Evolutionary conservation across 2,329 filamentous ascomycete genomes (phyloP).

Genomic region (Pyricularia grisea): DNA sequence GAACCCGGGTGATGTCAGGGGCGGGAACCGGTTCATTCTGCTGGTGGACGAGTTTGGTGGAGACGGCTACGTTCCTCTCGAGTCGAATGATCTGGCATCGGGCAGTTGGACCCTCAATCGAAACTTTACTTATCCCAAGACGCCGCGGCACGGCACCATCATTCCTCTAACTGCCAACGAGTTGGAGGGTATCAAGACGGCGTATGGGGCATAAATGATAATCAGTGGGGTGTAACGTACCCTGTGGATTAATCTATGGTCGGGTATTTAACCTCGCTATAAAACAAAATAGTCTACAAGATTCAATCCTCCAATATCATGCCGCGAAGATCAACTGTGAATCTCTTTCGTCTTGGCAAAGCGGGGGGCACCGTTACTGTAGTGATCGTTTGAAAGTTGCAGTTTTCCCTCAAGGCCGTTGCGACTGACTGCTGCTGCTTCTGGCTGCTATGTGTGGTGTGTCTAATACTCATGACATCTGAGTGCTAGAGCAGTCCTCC

Average conservation of each 20-base stretch:
- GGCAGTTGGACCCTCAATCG: slow-evolving; percentile 36
- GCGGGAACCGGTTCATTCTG: slow-evolving; percentile 40
- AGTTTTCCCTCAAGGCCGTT: no score
- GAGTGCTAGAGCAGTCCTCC: neutral
- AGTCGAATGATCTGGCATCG: slow-evolving; percentile 36
- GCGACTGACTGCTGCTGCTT: no score
- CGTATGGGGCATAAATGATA: neutral
- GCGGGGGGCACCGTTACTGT: no score
- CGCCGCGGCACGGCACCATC: slow-evolving; percentile 44
- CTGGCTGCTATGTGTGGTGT: no score
- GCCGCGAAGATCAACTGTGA: no score
- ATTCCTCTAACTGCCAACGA: slow-evolving; percentile 38
- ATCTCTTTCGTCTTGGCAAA: no score
- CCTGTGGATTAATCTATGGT: no score
- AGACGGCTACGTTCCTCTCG: slow-evolving; percentile 42
- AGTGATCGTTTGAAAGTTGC: no score
- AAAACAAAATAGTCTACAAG: no score
- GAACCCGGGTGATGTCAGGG: slow-evolving; percentile 37
- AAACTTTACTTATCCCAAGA: slow-evolving; percentile 35
- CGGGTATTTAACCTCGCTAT: no score
- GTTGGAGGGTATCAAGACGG: slow-evolving; percentile 13
- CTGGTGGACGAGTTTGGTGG: slow-evolving; percentile 44
- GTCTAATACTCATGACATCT: neutral
- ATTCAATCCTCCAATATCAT: no score
- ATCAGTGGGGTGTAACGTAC: no score